Evolutionary conservation across 176 grass and related monocot genomes (phyloP).

Genomic region (Cenchrus purpureus): DNA sequence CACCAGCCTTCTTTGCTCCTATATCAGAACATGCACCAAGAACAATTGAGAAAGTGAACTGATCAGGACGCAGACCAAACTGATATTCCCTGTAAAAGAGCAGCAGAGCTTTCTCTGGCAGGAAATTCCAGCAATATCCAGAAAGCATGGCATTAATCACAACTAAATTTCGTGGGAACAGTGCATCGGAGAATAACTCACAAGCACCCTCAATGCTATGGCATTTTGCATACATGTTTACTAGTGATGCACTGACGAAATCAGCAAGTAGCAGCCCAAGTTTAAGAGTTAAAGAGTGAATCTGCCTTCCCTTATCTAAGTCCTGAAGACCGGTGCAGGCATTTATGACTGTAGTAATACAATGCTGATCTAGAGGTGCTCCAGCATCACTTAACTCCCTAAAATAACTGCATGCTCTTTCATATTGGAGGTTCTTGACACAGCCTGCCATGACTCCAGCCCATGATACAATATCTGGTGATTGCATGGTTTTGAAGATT

Average conservation of each 20-base stretch:
- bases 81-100: slow-evolving; percentile 68
- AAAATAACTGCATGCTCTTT: slow-evolving; percentile 64
- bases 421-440: slow-evolving; percentile 65
- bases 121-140: slow-evolving; percentile 79
- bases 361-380: slow-evolving; percentile 59
- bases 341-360: slow-evolving; percentile 64
- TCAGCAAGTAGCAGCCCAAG: slow-evolving; percentile 61
- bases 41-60: slow-evolving; percentile 79
- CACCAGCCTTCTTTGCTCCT: slow-evolving; percentile 63
- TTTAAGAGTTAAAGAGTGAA: slow-evolving; percentile 82
- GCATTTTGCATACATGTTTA: slow-evolving; percentile 95
- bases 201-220: slow-evolving; percentile 51
- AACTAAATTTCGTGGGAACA: slow-evolving; percentile 53
- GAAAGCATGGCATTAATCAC: slow-evolving; percentile 74
- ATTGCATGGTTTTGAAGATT: slow-evolving; percentile 56
- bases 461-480: slow-evolving; percentile 82
- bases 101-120: slow-evolving; percentile 72
- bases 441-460: slow-evolving; percentile 74
- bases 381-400: slow-evolving; percentile 56
- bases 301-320: slow-evolving; percentile 67
- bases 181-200: slow-evolving; percentile 56
- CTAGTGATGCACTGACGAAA: slow-evolving; percentile 74
- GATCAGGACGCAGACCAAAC: slow-evolving; percentile 69
- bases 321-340: slow-evolving; percentile 68
- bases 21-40: slow-evolving; percentile 77